phyloP scores from a whole-genome alignment of 306 rosid species.

The Argentina anserina region DNA sequence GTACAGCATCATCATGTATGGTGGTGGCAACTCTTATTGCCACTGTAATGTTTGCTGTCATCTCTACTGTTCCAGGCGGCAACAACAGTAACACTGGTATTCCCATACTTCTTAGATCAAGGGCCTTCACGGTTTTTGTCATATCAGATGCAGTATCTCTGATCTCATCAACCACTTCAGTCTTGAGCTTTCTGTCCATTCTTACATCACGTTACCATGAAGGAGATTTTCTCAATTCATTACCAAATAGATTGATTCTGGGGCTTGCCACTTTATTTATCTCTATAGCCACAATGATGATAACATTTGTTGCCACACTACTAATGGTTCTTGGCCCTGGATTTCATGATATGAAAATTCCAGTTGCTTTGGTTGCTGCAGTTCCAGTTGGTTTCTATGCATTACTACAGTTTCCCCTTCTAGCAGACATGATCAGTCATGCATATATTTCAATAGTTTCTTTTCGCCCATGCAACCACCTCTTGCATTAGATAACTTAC shows the following conservation, averaged over 20 bases:
- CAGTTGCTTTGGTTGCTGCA: slow-evolving; percentile 10
- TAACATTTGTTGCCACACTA: slow-evolving; percentile 30
- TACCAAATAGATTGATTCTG: slow-evolving; percentile 38
- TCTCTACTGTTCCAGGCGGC: neutral
- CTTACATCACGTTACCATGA: slow-evolving; percentile 36
- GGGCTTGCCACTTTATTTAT: slow-evolving; percentile 45
- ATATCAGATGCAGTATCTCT: slow-evolving; percentile 47
- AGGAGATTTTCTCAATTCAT: slow-evolving; percentile 41
- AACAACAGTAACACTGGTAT: slow-evolving; percentile 6
- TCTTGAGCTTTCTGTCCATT: slow-evolving; percentile 40
- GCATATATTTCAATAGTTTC: neutral
- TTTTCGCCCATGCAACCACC: neutral
- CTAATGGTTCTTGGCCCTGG: neutral
- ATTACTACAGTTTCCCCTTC: neutral
- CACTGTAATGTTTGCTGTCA: slow-evolving; percentile 8
- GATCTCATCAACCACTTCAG: slow-evolving; percentile 44
- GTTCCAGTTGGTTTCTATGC: slow-evolving; percentile 7
- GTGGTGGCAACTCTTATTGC: slow-evolving; percentile 12
- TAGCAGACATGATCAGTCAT: slow-evolving; percentile 2
- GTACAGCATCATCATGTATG: slow-evolving; percentile 11
- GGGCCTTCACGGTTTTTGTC: neutral
- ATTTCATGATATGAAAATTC: neutral
- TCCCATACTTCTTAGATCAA: slow-evolving; percentile 9
- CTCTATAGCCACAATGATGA: slow-evolving; percentile 40
- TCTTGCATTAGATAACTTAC: neutral